Evolutionary conservation across 2,329 filamentous ascomycete genomes (phyloP).

Genomic region (Botrytis cinerea): DNA sequence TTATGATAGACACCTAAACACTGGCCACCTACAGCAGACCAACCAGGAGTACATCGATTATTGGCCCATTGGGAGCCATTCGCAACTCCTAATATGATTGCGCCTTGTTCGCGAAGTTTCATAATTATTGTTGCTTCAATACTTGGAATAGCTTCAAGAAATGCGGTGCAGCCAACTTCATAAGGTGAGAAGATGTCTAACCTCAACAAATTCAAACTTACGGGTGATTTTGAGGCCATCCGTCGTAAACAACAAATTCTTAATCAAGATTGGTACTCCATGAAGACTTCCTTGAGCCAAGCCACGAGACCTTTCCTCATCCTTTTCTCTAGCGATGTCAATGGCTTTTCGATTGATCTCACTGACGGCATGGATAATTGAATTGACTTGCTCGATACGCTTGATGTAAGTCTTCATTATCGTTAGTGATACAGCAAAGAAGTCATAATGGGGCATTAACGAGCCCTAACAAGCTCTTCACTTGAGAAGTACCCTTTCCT

Average conservation of each 20-base stretch:
- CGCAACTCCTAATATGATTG: slow-evolving; percentile 30
- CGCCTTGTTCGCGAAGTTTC: slow-evolving; percentile 25
- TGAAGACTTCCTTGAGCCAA: slow-evolving; percentile 47
- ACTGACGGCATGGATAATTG: slow-evolving; percentile 21
- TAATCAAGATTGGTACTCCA: slow-evolving; percentile 59
- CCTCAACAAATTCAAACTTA: slow-evolving; percentile 38
- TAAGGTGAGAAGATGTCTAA: background rate
- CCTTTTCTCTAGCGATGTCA: slow-evolving; percentile 28
- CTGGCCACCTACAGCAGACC: slow-evolving; percentile 64
- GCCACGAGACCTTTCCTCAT: slow-evolving; percentile 28
- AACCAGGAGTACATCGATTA: slow-evolving; percentile 56
- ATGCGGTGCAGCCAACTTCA: slow-evolving; percentile 44
- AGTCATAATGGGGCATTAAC: background rate
- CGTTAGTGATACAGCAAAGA: background rate
- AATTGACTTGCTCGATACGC: slow-evolving; percentile 22
- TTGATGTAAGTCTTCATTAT: slow-evolving; percentile 19
- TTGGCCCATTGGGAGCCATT: slow-evolving; percentile 57
- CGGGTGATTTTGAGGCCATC: slow-evolving; percentile 54
- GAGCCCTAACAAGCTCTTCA: slow-evolving; percentile 19
- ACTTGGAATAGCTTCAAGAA: slow-evolving; percentile 54
- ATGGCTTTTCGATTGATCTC: slow-evolving; percentile 33
- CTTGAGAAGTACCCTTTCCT: slow-evolving; percentile 7
- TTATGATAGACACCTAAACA: slow-evolving; percentile 55
- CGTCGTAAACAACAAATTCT: slow-evolving; percentile 63
- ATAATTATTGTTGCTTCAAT: slow-evolving; percentile 53